These are phyloP conservation scores for Nemania diffusa DNA, from an alignment of 2,329 filamentous ascomycete species.

Conservation along the genomic window DNA sequence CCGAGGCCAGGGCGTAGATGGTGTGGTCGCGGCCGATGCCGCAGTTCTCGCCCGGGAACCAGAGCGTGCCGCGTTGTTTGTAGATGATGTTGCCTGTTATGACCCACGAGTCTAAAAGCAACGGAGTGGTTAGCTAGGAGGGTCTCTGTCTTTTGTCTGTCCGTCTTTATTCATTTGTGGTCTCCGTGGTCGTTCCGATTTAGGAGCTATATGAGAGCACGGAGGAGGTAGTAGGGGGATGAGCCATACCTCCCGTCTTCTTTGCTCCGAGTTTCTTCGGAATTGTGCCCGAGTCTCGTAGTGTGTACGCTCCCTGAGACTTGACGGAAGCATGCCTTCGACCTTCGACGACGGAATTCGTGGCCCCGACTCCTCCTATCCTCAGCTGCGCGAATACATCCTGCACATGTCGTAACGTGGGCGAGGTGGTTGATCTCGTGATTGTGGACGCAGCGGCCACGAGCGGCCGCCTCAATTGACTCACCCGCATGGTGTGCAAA, in stretches of 20 bases:
- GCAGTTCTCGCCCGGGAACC: constrained; percentile 96
- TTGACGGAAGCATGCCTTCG: constrained; percentile 69
- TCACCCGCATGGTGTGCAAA: constrained; percentile 53
- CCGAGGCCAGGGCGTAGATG: constrained; percentile 84
- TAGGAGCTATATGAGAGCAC: neutral
- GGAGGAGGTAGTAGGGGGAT: neutral
- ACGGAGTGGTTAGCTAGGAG: constrained; percentile 1
- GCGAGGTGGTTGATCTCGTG: constrained; percentile 37
- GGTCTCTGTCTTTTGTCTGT: no score
- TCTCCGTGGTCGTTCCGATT: neutral
- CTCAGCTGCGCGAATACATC: constrained; percentile 48
- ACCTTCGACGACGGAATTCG: constrained; percentile 58
- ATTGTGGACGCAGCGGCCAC: constrained; percentile 50
- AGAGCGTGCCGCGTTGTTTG: constrained; percentile 92
- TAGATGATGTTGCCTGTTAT: constrained; percentile 98
- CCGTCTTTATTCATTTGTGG: neutral
- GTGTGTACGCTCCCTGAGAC: constrained; percentile 75
- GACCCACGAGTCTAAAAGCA: constrained; percentile 80
- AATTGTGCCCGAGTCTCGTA: constrained; percentile 67
- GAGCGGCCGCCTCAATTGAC: constrained; percentile 57
- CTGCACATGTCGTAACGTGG: constrained; percentile 50
- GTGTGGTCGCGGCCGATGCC: constrained; percentile 96
- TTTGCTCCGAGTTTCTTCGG: constrained; percentile 93
- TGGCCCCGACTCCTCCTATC: constrained; percentile 41
- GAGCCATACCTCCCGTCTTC: constrained; percentile 80